Evolutionary conservation across 352 stramenopile species (phyloP).

Genomic region (Pythium utonaiense): DNA sequence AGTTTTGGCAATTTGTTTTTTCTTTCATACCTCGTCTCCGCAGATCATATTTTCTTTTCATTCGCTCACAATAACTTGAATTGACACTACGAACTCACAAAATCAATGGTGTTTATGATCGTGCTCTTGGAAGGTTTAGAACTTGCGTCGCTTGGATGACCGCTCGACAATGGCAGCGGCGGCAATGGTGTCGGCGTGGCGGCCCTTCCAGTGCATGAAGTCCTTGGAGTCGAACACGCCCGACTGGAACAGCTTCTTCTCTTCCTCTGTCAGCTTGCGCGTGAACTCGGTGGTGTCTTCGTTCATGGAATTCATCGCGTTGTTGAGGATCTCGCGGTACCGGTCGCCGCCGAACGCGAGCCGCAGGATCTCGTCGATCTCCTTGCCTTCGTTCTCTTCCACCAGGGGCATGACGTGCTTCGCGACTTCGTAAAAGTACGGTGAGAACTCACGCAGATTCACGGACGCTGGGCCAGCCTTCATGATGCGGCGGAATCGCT

Average conservation of each 20-base stretch:
- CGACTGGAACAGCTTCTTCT: slow-evolving; percentile 68
- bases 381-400: slow-evolving; percentile 34
- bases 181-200: slow-evolving; percentile 61
- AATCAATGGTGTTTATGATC: no score
- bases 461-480: slow-evolving; percentile 69
- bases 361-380: slow-evolving; percentile 78
- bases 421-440: slow-evolving; percentile 71
- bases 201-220: slow-evolving; percentile 77
- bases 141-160: slow-evolving; percentile 61
- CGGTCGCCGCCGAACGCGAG: slow-evolving; percentile 73
- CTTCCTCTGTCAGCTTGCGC: slow-evolving; percentile 57
- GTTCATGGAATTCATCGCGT: slow-evolving; percentile 78
- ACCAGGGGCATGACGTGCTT: slow-evolving; percentile 56
- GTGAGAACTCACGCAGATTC: slow-evolving; percentile 74
- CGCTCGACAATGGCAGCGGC: slow-evolving; percentile 53
- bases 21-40: no score
- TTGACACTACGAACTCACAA: no score
- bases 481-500: slow-evolving; percentile 77
- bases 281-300: slow-evolving; percentile 86
- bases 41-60: no score
- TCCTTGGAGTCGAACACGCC: slow-evolving; percentile 62
- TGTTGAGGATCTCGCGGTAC: slow-evolving; percentile 76
- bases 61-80: no score
- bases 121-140: no score
- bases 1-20: no score